A percentile compares a stretch with the other conserved stretches of the same genome.
phyloP scores from a whole-genome alignment of 331 rosid genomes.

The Rhamnella rubrinervis region DNA sequence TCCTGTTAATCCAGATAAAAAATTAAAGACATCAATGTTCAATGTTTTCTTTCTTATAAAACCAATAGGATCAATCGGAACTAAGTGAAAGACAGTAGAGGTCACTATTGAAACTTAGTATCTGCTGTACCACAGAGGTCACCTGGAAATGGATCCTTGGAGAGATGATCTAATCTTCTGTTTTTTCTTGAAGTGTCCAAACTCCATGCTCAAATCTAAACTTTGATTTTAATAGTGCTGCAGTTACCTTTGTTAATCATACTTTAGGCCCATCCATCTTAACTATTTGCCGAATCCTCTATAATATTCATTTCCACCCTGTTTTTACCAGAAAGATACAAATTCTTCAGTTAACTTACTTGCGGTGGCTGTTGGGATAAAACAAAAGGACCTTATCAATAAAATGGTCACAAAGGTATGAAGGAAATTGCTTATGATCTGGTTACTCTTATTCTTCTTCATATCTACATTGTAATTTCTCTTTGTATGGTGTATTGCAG shows the following conservation, averaged over 20 bases:
- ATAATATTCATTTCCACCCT: neutral
- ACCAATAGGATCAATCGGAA: no score
- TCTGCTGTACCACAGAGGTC: no score
- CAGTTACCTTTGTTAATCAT: neutral
- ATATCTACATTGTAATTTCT: neutral
- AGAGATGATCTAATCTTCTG: no score
- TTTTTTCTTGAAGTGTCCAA: no score
- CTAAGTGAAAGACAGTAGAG: no score
- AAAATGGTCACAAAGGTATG: slow-evolving; percentile 82
- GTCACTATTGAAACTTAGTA: no score
- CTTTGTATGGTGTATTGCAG: slow-evolving; percentile 36
- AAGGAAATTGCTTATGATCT: neutral
- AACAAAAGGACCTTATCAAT: slow-evolving; percentile 68
- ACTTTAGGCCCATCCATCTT: neutral
- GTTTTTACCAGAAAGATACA: slow-evolving; percentile 32
- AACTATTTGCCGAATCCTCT: neutral
- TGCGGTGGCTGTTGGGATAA: slow-evolving; percentile 74
- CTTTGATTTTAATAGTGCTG: no score
- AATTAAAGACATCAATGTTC: no score
- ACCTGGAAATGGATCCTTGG: no score
- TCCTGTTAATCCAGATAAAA: no score
- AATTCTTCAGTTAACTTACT: slow-evolving; percentile 47
- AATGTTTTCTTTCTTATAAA: no score
- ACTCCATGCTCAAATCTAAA: no score
- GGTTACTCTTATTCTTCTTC: slow-evolving; percentile 12